These are phyloP conservation scores for Naganishia sp. DNA, from an alignment of 1,284 basidiomycete species.

Conservation along the genomic window DNA sequence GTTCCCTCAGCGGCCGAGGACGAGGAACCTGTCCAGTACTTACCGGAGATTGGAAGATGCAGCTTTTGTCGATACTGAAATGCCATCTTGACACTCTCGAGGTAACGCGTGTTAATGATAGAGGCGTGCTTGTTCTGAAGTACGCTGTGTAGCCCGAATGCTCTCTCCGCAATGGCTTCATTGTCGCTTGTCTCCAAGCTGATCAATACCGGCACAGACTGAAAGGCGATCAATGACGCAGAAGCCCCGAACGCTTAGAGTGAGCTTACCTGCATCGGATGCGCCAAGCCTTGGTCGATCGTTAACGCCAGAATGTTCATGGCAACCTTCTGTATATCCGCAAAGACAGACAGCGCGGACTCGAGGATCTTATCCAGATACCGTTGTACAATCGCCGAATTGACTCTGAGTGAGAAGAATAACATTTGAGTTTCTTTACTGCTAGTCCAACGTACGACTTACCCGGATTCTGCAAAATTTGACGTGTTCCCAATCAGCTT, in stretches of 20 bases:
- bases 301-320: constrained; percentile 90
- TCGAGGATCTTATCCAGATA: constrained; percentile 81
- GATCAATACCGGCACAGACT: constrained; percentile 90
- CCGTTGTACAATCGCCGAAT: constrained; percentile 88
- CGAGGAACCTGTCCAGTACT: constrained; percentile 16
- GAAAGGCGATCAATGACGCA: constrained; percentile 29
- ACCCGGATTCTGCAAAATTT: constrained; percentile 94
- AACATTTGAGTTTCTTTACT: background rate
- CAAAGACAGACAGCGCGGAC: constrained; percentile 71
- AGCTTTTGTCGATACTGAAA: constrained; percentile 57
- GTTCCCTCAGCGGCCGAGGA: too few species aligned
- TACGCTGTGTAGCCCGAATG: constrained; percentile 75
- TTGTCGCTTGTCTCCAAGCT: constrained; percentile 84
- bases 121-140: constrained; percentile 87
- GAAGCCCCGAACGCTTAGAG: background rate
- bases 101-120: constrained; percentile 71
- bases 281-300: constrained; percentile 89
- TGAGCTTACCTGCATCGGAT: constrained; percentile 75
- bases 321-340: constrained; percentile 75
- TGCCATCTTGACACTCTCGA: constrained; percentile 47
- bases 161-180: constrained; percentile 66
- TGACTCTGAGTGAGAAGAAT: constrained; percentile 64
- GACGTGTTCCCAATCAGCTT: constrained; percentile 92
- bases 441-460: constrained; percentile 40
- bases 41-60: constrained; percentile 39